Base-by-base conservation (phyloP, 495 filamentous ascomycete genomes). In the Cercophora scortea region DNA sequence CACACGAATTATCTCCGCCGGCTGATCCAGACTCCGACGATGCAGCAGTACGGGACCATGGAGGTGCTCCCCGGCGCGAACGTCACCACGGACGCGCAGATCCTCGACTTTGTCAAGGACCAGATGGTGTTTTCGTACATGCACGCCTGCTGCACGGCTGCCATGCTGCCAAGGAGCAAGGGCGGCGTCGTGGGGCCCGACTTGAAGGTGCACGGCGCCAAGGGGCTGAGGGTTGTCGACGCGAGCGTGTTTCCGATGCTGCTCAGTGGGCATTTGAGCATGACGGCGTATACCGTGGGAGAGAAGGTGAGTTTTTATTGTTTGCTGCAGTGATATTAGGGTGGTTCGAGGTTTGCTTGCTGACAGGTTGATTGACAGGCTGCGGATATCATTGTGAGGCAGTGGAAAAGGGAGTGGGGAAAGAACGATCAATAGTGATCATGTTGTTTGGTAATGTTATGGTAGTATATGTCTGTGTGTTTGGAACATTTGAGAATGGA, bases 241-340 rank as follows among this genome's bases (percentile, higher is more conserved):
- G 78, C 80, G 66, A 83, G 80, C 54, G 73, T 83, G 46, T 66
- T 83, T 16, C 83, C 83, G 8, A 55, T 85, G 13, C 49, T 82
- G 51, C 47, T 52, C 5, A 65, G 51, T 40, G 51, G 47, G 18
- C 55, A 55, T 50, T 38, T 54, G n/a, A 51, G 47, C 12, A 25
- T 47, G 40, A 34, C 45, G 16, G 49, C 50, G 12, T 60, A 60
- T 42, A 53, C 59, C 0, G 53, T 60, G 15, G 57, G 49, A 5
- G 57, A 60, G 47, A 60, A 54, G 57, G 57, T 43, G n/a, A 32
- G 43, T 15, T 3, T 44, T 17, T 44, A 4, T 4, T 9, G 2
- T 25, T 5, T 25, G 2, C 2, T 25, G n/a, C n/a, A n/a, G n/a
- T n/a, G n/a, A n/a, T n/a, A 5, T 25, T 5, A 25, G 25, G 25